phyloP scores from a whole-genome alignment of 352 stramenopile genomes.

The Phytopythium kandeliae region DNA sequence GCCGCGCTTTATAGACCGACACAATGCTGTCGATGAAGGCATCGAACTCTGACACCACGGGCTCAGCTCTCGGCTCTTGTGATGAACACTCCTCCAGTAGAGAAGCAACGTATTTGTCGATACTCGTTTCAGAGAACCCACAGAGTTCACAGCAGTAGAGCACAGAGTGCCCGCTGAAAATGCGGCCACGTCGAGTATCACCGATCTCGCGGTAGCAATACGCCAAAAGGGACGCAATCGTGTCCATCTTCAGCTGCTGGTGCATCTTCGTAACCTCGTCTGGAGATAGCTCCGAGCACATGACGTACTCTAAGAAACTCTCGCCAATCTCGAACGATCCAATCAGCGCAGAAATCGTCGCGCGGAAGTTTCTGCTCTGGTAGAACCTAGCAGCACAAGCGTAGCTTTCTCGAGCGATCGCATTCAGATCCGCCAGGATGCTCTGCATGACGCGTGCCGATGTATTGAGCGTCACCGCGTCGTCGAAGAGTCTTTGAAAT shows the following conservation, averaged over 20 bases:
- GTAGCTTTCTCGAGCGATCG: conserved; percentile 60
- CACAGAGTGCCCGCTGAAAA: conserved; percentile 40
- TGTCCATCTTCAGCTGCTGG: conserved; percentile 44
- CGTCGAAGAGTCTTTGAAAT: conserved; percentile 30
- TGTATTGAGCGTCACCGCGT: conserved; percentile 17
- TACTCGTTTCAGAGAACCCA: conserved; percentile 15
- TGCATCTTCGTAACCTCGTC: conserved; percentile 35
- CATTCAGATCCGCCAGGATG: conserved; percentile 51
- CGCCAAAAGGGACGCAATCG: conserved; percentile 48
- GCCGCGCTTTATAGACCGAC: conserved; percentile 32
- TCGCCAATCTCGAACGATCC: conserved; percentile 44
- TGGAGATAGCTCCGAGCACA: conserved; percentile 29
- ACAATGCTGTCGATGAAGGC: conserved; percentile 28
- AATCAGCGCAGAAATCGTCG: conserved; percentile 34
- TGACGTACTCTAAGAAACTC: conserved; percentile 59
- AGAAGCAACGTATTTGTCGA: conserved; percentile 48
- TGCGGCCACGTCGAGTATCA: conserved; percentile 20
- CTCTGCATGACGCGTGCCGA: conserved; percentile 20
- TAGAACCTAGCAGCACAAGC: conserved; percentile 41
- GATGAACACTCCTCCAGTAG: conserved; percentile 34
- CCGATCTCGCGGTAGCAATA: conserved; percentile 44
- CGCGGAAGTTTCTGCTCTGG: conserved; percentile 31
- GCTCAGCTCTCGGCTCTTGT: background rate
- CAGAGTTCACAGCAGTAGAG: conserved; percentile 39
- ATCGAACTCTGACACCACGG: conserved; percentile 16